Conservation (phyloP, 495 filamentous ascomycete species). For the Neurospora sublineolata region DNA sequence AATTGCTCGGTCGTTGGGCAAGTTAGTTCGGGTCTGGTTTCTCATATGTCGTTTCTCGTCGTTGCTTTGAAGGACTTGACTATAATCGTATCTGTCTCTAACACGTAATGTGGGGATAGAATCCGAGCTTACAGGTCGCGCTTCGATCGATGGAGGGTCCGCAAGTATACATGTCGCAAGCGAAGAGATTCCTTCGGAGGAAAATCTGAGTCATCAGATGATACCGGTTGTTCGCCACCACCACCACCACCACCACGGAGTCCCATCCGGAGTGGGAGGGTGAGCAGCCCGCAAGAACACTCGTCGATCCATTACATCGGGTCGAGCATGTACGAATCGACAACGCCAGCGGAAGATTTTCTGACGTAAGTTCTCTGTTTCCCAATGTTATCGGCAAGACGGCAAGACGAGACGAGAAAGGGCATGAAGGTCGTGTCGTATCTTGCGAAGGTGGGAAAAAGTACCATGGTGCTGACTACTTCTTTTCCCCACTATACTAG, state of each 20-base stretch:
- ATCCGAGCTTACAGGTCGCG: conserved; percentile 33
- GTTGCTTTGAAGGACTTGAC: background rate
- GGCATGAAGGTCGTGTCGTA: background rate
- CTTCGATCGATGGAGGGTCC: conserved; percentile 32
- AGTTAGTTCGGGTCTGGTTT: background rate
- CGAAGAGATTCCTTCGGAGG: conserved; percentile 8
- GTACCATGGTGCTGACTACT: background rate
- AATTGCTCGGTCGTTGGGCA: background rate
- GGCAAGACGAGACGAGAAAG: background rate
- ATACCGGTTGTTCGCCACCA: conserved; percentile 1
- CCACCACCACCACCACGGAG: background rate
- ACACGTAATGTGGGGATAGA: conserved; percentile 4
- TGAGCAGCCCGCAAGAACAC: background rate
- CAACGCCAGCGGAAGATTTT: background rate
- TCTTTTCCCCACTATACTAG: background rate
- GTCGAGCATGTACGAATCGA: background rate
- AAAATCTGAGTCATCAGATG: conserved; percentile 1
- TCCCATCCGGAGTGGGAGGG: background rate
- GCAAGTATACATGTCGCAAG: conserved; percentile 33
- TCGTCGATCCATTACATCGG: background rate
- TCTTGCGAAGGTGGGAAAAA: background rate
- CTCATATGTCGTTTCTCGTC: background rate
- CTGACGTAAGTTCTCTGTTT: background rate
- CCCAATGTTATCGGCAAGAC: background rate
- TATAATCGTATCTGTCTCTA: background rate